Evolutionary conservation across 768 basidiomycete genomes (phyloP).

Genomic region (Lactarius hengduanensis): DNA sequence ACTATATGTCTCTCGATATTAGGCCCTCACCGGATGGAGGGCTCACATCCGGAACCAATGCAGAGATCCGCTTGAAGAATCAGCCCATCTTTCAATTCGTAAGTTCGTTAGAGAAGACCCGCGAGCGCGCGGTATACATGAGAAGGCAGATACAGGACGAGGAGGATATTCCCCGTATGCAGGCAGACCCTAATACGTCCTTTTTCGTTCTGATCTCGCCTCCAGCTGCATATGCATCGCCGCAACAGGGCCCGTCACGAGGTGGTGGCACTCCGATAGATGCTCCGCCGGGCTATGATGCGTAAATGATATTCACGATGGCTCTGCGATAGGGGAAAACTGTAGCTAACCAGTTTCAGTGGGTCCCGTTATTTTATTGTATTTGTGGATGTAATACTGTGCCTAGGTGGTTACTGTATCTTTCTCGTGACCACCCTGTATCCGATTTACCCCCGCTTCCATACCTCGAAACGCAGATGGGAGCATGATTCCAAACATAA

Average conservation of each 20-base stretch:
- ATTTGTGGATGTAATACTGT: conserved; percentile 3
- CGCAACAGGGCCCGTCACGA: conserved; percentile 22
- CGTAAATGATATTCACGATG: conserved; percentile 21
- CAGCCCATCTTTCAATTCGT: conserved; percentile 73
- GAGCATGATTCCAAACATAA: neutral
- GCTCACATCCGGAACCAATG: conserved; percentile 58
- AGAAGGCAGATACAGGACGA: conserved; percentile 56
- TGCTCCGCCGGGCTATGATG: conserved; percentile 34
- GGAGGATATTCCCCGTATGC: conserved; percentile 63
- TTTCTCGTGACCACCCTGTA: neutral
- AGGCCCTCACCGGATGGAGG: conserved; percentile 68
- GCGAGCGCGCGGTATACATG: conserved; percentile 76
- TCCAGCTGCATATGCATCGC: conserved; percentile 30
- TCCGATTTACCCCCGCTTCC: neutral
- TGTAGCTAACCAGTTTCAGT: conserved; percentile 11
- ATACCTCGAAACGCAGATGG: neutral
- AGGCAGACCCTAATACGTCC: conserved; percentile 33
- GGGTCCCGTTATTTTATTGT: conserved; percentile 7
- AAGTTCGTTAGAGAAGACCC: conserved; percentile 68
- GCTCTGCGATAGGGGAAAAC: neutral
- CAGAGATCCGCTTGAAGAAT: conserved; percentile 67
- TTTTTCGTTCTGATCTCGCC: neutral
- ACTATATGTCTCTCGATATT: conserved; percentile 65
- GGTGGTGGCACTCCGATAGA: conserved; percentile 30
- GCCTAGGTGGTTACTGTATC: conserved; percentile 9